Percentiles rank a stretch among this genome's conserved stretches.
Conservation (phyloP, 345 rosid genomes). For the Euclidium syriacum region DNA sequence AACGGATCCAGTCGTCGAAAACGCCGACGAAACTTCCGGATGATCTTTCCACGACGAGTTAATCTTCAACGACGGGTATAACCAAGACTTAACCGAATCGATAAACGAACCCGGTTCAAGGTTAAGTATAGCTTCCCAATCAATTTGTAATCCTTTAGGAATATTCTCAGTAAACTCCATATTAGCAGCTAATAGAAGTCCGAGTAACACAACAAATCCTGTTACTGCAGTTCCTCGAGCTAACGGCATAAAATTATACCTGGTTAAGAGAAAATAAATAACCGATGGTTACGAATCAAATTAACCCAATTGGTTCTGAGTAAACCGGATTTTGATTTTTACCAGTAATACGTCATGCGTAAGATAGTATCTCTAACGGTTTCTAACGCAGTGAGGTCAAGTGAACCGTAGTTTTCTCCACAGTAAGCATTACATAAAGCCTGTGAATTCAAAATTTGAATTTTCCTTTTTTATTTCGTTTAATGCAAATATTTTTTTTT, state of each 20-base stretch:
- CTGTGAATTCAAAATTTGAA: constrained; percentile 46
- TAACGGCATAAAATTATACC: constrained; percentile 97
- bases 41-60: constrained; percentile 78
- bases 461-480: no score
- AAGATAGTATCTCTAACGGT: constrained; percentile 69
- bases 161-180: constrained; percentile 75
- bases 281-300: not conserved
- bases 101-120: constrained; percentile 52
- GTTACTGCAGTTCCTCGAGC: constrained; percentile 89
- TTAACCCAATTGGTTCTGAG: not conserved
- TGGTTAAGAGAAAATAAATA: no score
- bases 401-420: constrained; percentile 68
- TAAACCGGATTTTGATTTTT: no score
- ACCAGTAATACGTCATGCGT: constrained; percentile 98
- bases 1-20: constrained; percentile 74
- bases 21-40: constrained; percentile 65
- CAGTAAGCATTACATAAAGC: constrained; percentile 77
- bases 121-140: constrained; percentile 94
- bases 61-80: constrained; percentile 65
- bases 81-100: constrained; percentile 68
- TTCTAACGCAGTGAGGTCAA: constrained; percentile 53
- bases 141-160: constrained; percentile 72
- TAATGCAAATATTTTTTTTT: no score
- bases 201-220: constrained; percentile 71
- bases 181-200: constrained; percentile 81